These are phyloP conservation scores for Thymus mandschuricus DNA, from an alignment of 257 asterid species.

Conservation along the genomic window DNA sequence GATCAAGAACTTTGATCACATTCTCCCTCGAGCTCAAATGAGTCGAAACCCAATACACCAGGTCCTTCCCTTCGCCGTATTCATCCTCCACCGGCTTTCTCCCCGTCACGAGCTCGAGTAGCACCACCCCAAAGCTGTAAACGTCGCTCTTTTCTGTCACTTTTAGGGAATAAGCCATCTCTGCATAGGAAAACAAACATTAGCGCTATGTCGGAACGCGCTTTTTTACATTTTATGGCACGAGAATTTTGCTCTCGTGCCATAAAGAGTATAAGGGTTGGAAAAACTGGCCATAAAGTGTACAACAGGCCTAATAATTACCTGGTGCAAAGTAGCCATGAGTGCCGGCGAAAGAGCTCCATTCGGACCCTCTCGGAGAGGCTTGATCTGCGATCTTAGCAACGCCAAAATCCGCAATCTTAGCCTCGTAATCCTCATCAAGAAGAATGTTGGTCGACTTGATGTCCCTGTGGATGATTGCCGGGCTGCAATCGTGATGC, in stretches of 20 bases:
- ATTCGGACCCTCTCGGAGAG: conserved; percentile 57
- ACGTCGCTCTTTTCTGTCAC: conserved; percentile 83
- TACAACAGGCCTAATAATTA: conserved; percentile 19
- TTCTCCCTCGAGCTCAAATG: conserved; percentile 55
- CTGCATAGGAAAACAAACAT: conserved; percentile 43
- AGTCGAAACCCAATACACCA: conserved; percentile 79
- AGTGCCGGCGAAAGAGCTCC: conserved; percentile 85
- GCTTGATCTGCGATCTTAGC: conserved; percentile 60
- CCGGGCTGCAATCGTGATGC: conserved; percentile 80
- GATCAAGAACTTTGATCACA: conserved; percentile 65
- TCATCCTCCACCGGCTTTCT: conserved; percentile 70
- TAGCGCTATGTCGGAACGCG: not conserved
- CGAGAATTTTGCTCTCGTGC: too few relatives aligned
- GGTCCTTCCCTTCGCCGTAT: conserved; percentile 87
- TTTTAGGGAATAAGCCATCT: conserved; percentile 79
- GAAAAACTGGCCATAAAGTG: too few relatives aligned
- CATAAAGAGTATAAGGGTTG: too few relatives aligned
- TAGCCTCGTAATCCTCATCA: conserved; percentile 84
- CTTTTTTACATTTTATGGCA: not conserved
- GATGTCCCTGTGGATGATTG: conserved; percentile 81
- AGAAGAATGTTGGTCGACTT: conserved; percentile 91
- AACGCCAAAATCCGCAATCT: conserved; percentile 87
- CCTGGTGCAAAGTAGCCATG: conserved; percentile 99
- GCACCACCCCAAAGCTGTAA: conserved; percentile 89
- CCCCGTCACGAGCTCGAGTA: conserved; percentile 81